Base-by-base conservation (phyloP, 2,329 filamentous ascomycete species). In the Polytolypa hystricis region DNA sequence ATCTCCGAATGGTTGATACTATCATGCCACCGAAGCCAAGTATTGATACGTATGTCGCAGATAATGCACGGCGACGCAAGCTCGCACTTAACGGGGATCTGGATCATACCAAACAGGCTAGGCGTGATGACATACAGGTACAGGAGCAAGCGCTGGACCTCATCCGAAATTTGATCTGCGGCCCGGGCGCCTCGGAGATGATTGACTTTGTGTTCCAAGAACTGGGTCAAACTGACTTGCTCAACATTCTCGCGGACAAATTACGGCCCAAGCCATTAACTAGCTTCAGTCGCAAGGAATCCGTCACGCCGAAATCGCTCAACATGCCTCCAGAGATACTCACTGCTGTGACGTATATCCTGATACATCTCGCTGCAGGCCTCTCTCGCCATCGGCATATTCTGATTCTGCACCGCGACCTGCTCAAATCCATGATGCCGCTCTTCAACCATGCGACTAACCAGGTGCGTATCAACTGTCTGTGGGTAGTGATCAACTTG, bases 81-180 rank as follows among this genome's bases (percentile, higher is more conserved):
- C 53, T 61, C 17, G 50, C 67, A 17, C 53, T 77, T 40, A 79
- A 83, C 35, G 67, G 72, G 10, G 84, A 91, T 52, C 63, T 79
- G 30, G 80, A 82, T 43, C 73, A 78, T 15, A 67, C 70, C 16
- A 71, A 77, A 19, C 79, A 79, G 52, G 76, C 79, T 12, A 74
- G 80, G 35, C 78, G 78, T 46, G 82, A 94, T 46, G 84, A 93
- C 46, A 69, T 87, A 25, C 79, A 79, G 2, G 82, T 95, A 18
- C 89, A 96, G 60, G 85, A 94, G 54, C 87, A 96, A 59, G 84
- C 81, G 0, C 73, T 96, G 12, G 81, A 93, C 49, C 81, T 96
- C 48, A 76, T 98, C 43, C 75, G 89, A 37, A 98, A 98, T 57
- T 67, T 96, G 20, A 83, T 95, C 46, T 81, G 80, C 39, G 75